phyloP scores from a whole-genome alignment of 768 basidiomycete species.

The Austroboletus festivus region DNA sequence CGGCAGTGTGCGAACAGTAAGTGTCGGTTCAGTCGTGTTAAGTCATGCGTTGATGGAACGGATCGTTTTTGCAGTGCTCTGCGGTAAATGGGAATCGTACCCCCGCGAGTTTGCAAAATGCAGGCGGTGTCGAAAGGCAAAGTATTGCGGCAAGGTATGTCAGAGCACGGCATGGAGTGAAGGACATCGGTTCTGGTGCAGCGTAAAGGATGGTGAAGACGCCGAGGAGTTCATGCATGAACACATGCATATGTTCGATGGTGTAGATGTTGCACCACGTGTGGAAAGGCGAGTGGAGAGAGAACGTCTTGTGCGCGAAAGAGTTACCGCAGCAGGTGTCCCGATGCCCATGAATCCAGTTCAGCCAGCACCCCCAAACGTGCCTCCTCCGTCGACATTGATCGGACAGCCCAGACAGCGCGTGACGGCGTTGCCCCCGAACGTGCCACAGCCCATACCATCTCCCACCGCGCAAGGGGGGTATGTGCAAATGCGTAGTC shows the following conservation, averaged over 20 bases:
- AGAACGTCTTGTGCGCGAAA: conserved; percentile 30
- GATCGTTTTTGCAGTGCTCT: conserved; percentile 60
- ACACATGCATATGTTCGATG: conserved; percentile 14
- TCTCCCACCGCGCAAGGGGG: conserved; percentile 17
- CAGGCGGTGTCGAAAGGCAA: conserved; percentile 91
- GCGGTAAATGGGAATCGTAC: conserved; percentile 90
- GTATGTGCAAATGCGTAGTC: conserved; percentile 23
- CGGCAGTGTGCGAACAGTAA: conserved; percentile 95
- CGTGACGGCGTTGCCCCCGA: conserved; percentile 28
- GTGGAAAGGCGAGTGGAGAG: conserved; percentile 39
- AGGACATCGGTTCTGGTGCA: conserved; percentile 94
- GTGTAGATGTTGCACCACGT: conserved; percentile 15
- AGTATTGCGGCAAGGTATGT: conserved; percentile 97
- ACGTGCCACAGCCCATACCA: conserved; percentile 22
- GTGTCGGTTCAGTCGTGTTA: conserved; percentile 27
- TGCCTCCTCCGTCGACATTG: conserved; percentile 12
- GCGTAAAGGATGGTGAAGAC: conserved; percentile 56
- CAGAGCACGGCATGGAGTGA: conserved; percentile 96
- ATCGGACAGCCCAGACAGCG: conserved; percentile 25
- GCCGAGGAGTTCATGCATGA: conserved; percentile 33
- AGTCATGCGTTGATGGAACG: conserved; percentile 1
- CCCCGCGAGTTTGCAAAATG: conserved; percentile 98
- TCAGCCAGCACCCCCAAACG: conserved; percentile 10
- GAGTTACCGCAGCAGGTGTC: conserved; percentile 13
- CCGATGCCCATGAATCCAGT: conserved; percentile 15